A percentile compares a stretch with the other conserved stretches of the same genome.
Conservation (phyloP, 768 basidiomycete genomes). For the Pulveroboletus ravenelii region DNA sequence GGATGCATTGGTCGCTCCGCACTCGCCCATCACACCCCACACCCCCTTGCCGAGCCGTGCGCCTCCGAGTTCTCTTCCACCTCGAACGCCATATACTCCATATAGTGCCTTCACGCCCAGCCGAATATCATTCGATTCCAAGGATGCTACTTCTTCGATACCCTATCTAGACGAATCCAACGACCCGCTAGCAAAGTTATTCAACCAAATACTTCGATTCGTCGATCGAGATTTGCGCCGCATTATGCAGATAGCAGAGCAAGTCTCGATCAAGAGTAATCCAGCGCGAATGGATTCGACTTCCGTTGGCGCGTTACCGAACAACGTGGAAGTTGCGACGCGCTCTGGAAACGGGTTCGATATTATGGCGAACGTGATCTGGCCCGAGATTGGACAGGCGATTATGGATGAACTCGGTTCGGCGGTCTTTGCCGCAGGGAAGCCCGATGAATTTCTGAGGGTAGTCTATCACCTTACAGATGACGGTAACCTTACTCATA, state of each 20-base stretch:
- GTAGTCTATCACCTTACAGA: conserved; percentile 37
- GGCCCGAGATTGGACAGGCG: conserved; percentile 76
- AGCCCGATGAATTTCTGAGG: conserved; percentile 85
- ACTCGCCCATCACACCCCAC: conserved; percentile 72
- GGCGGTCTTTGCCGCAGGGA: conserved; percentile 85
- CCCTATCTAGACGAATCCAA: conserved; percentile 62
- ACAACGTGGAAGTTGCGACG: conserved; percentile 1
- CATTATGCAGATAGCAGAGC: conserved; percentile 76
- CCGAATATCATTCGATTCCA: conserved; percentile 35
- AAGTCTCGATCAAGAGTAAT: conserved; percentile 48
- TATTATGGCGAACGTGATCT: conserved; percentile 83
- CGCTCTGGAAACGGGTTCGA: conserved; percentile 52
- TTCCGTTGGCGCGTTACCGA: neutral
- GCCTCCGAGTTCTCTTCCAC: conserved; percentile 35
- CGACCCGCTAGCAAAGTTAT: conserved; percentile 69
- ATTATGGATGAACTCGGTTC: conserved; percentile 83
- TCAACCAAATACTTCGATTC: conserved; percentile 78
- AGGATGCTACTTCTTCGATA: conserved; percentile 31
- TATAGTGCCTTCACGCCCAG: conserved; percentile 45
- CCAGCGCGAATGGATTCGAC: conserved; percentile 20
- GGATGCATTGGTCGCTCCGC: conserved; percentile 61
- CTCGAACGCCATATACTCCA: conserved; percentile 52
- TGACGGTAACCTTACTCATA: neutral
- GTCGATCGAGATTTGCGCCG: conserved; percentile 68
- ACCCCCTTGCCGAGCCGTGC: conserved; percentile 50